A percentile compares a stretch with the other conserved stretches of the same genome.
Conservation (phyloP, 75 land plant genomes). For the Azolla pinnata region DNA sequence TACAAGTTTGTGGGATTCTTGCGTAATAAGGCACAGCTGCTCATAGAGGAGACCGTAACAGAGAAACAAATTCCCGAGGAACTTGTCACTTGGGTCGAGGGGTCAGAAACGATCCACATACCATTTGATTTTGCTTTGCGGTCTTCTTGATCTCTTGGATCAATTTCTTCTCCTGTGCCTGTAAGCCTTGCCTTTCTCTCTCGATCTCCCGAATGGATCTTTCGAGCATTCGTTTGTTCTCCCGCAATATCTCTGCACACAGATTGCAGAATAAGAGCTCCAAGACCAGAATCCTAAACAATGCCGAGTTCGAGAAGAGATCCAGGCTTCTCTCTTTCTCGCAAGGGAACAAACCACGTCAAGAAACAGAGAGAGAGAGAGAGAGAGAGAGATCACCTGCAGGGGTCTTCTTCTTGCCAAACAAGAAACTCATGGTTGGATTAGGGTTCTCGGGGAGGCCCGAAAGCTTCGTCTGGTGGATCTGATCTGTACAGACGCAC, state of each 20-base stretch:
- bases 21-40: no score
- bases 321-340: no score
- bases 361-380: not conserved
- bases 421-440: conserved; percentile 45
- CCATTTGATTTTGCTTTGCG: conserved; percentile 98
- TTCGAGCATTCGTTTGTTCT: conserved; percentile 92
- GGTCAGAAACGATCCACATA: conserved; percentile 13
- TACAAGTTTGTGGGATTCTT: no score
- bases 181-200: conserved; percentile 76
- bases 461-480: no score
- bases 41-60: no score
- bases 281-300: no score
- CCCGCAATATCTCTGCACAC: conserved; percentile 82
- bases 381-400: conserved; percentile 32
- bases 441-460: not conserved
- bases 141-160: conserved; percentile 87
- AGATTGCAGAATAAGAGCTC: not conserved
- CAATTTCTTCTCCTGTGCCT: conserved; percentile 89
- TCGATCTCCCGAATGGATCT: conserved; percentile 92
- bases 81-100: not conserved
- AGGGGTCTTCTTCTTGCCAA: conserved; percentile 78
- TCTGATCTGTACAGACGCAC: no score
- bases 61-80: no score
- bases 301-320: no score
- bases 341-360: not conserved